phyloP scores from a whole-genome alignment of 352 stramenopile genomes.

The Detonula confervacea region DNA sequence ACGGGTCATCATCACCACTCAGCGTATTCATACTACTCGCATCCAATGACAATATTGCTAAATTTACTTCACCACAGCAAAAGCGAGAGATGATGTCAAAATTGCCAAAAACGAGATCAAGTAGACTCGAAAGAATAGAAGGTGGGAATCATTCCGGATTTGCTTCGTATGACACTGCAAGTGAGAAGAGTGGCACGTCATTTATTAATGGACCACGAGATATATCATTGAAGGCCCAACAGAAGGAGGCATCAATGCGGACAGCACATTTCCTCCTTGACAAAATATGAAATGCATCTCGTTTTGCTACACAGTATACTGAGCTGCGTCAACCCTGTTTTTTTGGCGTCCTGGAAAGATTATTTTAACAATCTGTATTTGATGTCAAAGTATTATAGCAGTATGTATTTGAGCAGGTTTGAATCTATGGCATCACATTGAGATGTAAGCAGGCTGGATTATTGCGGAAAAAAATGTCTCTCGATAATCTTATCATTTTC shows the following conservation, averaged over 20 bases:
- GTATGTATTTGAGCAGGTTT: too few species aligned
- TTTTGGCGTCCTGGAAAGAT: too few species aligned
- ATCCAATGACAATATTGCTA: conserved; percentile 38
- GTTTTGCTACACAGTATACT: background rate
- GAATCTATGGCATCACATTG: too few species aligned
- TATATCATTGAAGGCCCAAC: conserved; percentile 32
- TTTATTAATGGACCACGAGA: conserved; percentile 22
- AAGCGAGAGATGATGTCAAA: conserved; percentile 26
- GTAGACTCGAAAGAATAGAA: conserved; percentile 29
- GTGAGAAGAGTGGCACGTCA: conserved; percentile 18
- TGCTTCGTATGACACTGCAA: conserved; percentile 33
- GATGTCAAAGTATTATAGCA: too few species aligned
- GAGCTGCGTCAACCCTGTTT: too few species aligned
- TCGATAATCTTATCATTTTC: too few species aligned
- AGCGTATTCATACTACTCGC: conserved; percentile 30
- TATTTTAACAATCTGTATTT: too few species aligned
- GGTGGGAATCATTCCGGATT: conserved; percentile 47
- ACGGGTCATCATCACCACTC: conserved; percentile 5
- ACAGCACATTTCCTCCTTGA: background rate
- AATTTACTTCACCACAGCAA: conserved; percentile 26
- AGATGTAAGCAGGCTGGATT: too few species aligned
- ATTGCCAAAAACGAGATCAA: conserved; percentile 33
- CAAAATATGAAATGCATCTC: background rate
- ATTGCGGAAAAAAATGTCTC: too few species aligned
- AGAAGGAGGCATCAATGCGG: background rate